Evolutionary conservation across 2,329 filamentous ascomycete genomes (phyloP), one percentile per base, ranked within the genome.

Genomic region (Colletotrichum camelliae): DNA sequence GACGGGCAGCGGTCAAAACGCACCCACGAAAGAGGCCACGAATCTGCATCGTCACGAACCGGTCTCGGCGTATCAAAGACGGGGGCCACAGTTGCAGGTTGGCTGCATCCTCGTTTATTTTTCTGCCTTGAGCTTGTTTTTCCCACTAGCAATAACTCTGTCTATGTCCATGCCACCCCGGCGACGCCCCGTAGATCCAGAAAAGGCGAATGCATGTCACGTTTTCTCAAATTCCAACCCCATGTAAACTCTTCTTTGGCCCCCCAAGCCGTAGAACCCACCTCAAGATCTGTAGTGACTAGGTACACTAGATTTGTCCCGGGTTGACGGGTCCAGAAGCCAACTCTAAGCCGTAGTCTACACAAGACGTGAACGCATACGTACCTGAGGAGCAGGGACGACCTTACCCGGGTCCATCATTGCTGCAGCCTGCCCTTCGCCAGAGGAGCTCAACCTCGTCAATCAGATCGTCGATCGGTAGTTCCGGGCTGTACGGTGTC

Each of bases 371-470:
- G 43, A 52, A 21, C n/a, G 43, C 43, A 24, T 52, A 52, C 43
- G 43, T 52, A 13, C 43, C 43, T 21, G 31, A 21, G 8, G 18
- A 24, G 39, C 39, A 48, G 39, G 39, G 39, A 48, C 39, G 39
- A 10, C 27, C 35, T 33, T 64, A 43, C n/a, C 12, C 3, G 1
- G 27, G 12, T 13, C 37, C 33, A 33, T 31, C 39, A 21, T 58
- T 8, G 31, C 39, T 39, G 27, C 29, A 13, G 67, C 16, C 31
- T 55, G 48, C 70, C 27, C 27, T 52, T 31, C 43, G 74, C 77
- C 75, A 77, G 71, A 75, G 16, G 31, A 55, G 33, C 68, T 77
- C 77, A 24, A 77, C 75, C 60, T 77, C 71, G n/a, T 77, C 75
- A 8, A 77, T 33, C 16, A 72, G 57, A 48, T 75, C 67, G 8